Evolutionary conservation across 331 rosid species (phyloP), one percentile per base, ranked within the genome.

Genomic region (Quercus tomentella): DNA sequence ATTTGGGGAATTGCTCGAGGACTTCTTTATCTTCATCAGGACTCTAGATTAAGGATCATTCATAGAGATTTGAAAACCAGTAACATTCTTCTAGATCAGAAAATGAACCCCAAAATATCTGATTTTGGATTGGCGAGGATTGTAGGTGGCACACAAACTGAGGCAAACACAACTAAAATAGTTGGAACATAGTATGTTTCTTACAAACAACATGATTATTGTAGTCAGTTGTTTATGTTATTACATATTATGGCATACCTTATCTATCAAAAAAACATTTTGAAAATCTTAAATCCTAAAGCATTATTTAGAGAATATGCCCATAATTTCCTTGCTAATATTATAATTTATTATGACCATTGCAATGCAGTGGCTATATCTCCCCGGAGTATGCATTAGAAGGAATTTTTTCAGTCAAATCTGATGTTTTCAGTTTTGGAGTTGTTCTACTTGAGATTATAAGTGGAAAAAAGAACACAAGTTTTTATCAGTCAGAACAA

Each of bases 351-450:
- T 41, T 41, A 41, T 41, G 3, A 41, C 45, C 3, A 8, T 41
- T 41, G 45, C 45, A 8, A 41, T 41, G 1, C 45, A 41, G 45
- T 8, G 45, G 45, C 0, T 41, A 41, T 41, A 41, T 41, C 45
- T 41, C 45, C 12, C 45, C 45, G 0, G 45, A 41, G 12, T 41
- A 41, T 41, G 45, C 45, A 8, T 0, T 85, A 56, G 90, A 88
- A 1, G 88, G 92, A 35, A 2, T 57, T 5, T 89, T 86, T 74
- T 91, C 89, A 0, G 25, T 78, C 10, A 91, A 91, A 60, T 89
- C 86, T 0, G 91, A 89, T 61, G 85, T 88, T n/a, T 91, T 84
- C 67, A 83, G 92, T 60, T 91, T 84, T n/a, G 93, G 92, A 0
- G 87, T 91, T 6, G 89, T 91, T 22, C 41, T 89, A 0, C 73